Evolutionary conservation across 345 rosid genomes (phyloP).

Genomic region (Salix udensis): DNA sequence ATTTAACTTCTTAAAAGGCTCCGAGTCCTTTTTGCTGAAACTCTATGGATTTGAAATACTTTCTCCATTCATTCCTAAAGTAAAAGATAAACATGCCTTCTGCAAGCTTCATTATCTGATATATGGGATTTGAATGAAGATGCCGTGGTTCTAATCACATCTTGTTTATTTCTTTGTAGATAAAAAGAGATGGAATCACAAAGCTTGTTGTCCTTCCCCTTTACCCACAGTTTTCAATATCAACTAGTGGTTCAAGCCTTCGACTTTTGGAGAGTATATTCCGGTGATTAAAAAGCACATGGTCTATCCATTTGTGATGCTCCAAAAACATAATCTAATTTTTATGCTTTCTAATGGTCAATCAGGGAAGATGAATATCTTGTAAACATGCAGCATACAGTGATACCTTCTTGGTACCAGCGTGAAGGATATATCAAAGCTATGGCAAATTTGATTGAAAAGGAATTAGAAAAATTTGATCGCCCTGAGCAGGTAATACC

Average conservation of each 20-base stretch:
- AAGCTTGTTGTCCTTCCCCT: constrained; percentile 98
- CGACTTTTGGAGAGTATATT: constrained; percentile 91
- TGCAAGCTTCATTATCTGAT: neutral
- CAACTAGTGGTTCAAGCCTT: constrained; percentile 98
- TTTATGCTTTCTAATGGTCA: constrained; percentile 23
- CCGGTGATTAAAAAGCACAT: constrained; percentile 42
- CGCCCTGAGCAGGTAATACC: constrained; percentile 58
- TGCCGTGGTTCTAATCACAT: neutral
- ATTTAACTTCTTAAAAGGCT: neutral
- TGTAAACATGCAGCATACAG: constrained; percentile 97
- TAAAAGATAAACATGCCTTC: too few relatives aligned
- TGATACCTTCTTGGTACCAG: constrained; percentile 99
- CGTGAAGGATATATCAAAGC: constrained; percentile 95
- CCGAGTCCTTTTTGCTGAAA: neutral
- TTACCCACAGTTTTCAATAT: constrained; percentile 97
- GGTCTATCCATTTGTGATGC: neutral
- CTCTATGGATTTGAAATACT: neutral
- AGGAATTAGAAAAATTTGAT: constrained; percentile 65
- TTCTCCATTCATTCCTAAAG: neutral
- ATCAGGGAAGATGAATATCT: constrained; percentile 94
- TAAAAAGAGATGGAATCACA: constrained; percentile 80
- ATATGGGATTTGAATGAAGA: neutral
- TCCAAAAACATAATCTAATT: neutral
- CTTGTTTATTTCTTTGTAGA: constrained; percentile 36
- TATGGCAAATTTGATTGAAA: constrained; percentile 75